Base-by-base conservation (phyloP, 169 alveolate species). In the Babesia ovis region DNA sequence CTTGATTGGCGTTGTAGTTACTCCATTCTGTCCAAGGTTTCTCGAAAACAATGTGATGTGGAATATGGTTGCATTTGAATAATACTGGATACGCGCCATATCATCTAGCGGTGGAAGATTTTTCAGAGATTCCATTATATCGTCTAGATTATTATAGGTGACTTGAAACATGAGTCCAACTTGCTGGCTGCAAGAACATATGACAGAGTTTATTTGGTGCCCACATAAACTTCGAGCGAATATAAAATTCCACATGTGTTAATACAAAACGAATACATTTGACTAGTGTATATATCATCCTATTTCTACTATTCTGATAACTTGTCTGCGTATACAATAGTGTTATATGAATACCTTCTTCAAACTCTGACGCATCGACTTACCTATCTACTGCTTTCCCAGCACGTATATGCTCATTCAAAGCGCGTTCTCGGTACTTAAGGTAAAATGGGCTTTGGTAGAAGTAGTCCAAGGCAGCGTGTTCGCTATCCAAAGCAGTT, bases 391-490 rank as follows among this genome's bases (percentile, higher is more conserved):
- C 84, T 18, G 48, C n/a, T 6, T 18, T 2, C 0, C 89, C 89
- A 0, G 89, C 84, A 8, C 89, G 58, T 23, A 81, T 18, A 12
- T 8, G 31, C 37, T 81, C 89, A 48, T 81, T 81, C 51, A 81
- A 46, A 9, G 89, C 84, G n/a, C 43, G 53, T 46, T 81, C 84
- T 12, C 89, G 60, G 54, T 81, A 68, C 37, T 62, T 81, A 20
- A 61, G 77, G 59, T 81, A 81, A 37, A 81, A 81, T 2, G 89
- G 89, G 72, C 89, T 81, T 34, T 60, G 66, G 37, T 81, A 81
- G 76, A 81, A 81, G 32, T 81, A 79, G 48, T 79, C 87, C 27
- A 79, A 54, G n/a, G 87, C 87, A 3, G 87, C 71, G n/a, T 79
- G 77, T 18, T 79, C 83, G 22, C 76, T 69, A 42, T 79, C 87